Evolutionary conservation across 176 grass and related monocot species (phyloP).

Genomic region (Chloris gayana): DNA sequence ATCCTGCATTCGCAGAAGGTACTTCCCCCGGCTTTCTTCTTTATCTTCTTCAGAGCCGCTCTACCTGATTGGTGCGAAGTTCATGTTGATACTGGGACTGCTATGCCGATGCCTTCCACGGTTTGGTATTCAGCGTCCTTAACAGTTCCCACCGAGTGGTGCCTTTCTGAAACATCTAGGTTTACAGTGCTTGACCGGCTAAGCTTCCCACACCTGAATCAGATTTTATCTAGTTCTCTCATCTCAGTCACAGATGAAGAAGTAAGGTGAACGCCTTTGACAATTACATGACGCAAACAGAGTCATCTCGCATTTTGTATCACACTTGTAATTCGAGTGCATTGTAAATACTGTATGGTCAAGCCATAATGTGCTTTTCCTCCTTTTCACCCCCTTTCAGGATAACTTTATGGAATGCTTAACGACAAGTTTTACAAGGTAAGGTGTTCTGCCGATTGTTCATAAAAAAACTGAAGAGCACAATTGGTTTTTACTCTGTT

Average conservation of each 20-base stretch:
- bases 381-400: not conserved
- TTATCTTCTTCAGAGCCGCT: not conserved
- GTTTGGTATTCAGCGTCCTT: not conserved
- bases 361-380: not conserved
- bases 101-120: not conserved
- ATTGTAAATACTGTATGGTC: not conserved
- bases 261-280: not conserved
- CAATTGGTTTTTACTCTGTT: not conserved
- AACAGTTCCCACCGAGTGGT: not conserved
- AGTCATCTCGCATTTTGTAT: not conserved
- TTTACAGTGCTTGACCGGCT: not conserved
- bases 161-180: not conserved
- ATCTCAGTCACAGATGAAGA: not conserved
- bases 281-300: not conserved
- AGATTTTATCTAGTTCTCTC: not conserved
- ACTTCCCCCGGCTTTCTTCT: not conserved
- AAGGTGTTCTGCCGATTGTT: not conserved
- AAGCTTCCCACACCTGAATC: not conserved
- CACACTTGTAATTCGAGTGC: not conserved
- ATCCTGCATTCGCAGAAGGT: slow-evolving; percentile 30
- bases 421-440: slow-evolving; percentile 56
- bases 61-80: not conserved
- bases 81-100: not conserved
- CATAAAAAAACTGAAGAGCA: not conserved
- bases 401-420: slow-evolving; percentile 61